phyloP scores from a whole-genome alignment of 2,329 filamentous ascomycete genomes.

The Rhynchosporium graminicola region DNA sequence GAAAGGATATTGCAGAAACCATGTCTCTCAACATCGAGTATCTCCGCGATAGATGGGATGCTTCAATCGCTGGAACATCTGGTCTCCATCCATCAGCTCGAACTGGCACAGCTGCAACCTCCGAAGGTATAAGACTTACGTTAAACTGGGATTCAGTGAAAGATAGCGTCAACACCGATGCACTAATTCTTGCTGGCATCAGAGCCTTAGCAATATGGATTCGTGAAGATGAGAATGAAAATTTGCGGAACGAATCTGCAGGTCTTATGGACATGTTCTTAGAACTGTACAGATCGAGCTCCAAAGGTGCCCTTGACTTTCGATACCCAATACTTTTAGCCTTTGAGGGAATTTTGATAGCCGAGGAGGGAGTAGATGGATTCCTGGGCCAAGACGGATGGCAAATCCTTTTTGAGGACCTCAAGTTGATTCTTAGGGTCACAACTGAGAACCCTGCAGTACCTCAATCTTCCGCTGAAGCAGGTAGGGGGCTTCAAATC shows the following conservation, averaged over 20 bases:
- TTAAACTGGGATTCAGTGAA: slow-evolving; percentile 60
- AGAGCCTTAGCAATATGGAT: slow-evolving; percentile 64
- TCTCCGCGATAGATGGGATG: slow-evolving; percentile 70
- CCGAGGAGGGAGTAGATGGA: slow-evolving; percentile 42
- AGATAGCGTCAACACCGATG: slow-evolving; percentile 52
- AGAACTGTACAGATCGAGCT: slow-evolving; percentile 54
- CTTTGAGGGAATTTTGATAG: slow-evolving; percentile 57
- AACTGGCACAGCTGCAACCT: slow-evolving; percentile 46
- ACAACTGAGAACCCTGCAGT: slow-evolving; percentile 24
- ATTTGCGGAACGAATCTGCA: slow-evolving; percentile 49
- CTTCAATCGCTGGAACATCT: slow-evolving; percentile 60
- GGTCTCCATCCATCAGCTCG: slow-evolving; percentile 62
- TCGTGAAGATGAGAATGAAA: slow-evolving; percentile 66
- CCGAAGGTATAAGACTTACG: slow-evolving; percentile 48
- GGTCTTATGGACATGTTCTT: slow-evolving; percentile 65
- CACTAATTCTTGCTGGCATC: slow-evolving; percentile 59
- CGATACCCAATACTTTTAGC: slow-evolving; percentile 59
- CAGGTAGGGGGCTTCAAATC: slow-evolving; percentile 55
- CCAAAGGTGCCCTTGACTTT: slow-evolving; percentile 49
- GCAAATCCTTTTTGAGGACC: slow-evolving; percentile 52
- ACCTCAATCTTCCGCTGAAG: slow-evolving; percentile 35
- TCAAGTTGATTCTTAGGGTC: slow-evolving; percentile 47
- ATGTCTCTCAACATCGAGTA: slow-evolving; percentile 65
- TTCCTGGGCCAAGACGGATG: slow-evolving; percentile 57
- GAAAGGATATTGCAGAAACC: slow-evolving; percentile 62